A percentile compares a stretch with the other conserved stretches of the same genome.
These are phyloP conservation scores for Acrocalymma vagum DNA, from an alignment of 2,329 filamentous ascomycete species.

Conservation along the genomic window DNA sequence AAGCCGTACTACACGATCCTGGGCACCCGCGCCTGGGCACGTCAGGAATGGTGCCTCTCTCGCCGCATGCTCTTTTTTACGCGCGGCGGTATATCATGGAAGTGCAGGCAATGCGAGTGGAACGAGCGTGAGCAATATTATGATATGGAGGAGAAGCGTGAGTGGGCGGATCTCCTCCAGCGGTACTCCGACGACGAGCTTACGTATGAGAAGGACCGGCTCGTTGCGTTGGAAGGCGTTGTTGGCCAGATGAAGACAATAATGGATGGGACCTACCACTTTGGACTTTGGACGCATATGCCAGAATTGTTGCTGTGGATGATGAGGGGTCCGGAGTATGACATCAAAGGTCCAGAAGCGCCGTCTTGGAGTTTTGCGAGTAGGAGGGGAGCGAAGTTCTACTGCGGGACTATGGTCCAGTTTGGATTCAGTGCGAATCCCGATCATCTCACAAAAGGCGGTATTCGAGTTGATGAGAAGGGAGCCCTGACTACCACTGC, in stretches of 20 bases:
- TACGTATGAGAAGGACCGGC: slow-evolving; percentile 5
- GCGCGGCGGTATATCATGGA: too few species aligned
- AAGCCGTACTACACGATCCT: slow-evolving; percentile 1
- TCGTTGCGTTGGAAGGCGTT: slow-evolving; percentile 4
- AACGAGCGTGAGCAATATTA: slow-evolving; percentile 1
- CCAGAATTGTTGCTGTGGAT: slow-evolving; percentile 3
- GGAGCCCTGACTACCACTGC: slow-evolving; percentile 4
- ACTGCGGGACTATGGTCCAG: slow-evolving; percentile 1
- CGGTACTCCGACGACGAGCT: slow-evolving; percentile 5
- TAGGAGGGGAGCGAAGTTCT: slow-evolving; percentile 3
- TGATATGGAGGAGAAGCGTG: slow-evolving; percentile 1
- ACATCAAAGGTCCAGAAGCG: slow-evolving; percentile 6
- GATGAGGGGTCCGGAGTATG: not conserved
- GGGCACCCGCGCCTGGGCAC: too few species aligned
- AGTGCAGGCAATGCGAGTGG: too few species aligned
- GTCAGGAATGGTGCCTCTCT: too few species aligned
- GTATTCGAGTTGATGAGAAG: slow-evolving; percentile 3
- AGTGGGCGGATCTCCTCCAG: slow-evolving; percentile 1
- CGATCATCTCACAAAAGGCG: slow-evolving; percentile 1
- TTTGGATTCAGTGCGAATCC: slow-evolving; percentile 1
- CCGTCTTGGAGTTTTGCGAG: slow-evolving; percentile 4
- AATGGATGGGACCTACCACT: slow-evolving; percentile 2
- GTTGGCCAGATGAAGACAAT: slow-evolving; percentile 1
- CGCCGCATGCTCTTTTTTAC: too few species aligned
- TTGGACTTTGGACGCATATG: slow-evolving; percentile 2